These are phyloP conservation scores for Auxenochlorella pyrenoidosa DNA, from an alignment of 139 green algal genomes.

Conservation along the genomic window DNA sequence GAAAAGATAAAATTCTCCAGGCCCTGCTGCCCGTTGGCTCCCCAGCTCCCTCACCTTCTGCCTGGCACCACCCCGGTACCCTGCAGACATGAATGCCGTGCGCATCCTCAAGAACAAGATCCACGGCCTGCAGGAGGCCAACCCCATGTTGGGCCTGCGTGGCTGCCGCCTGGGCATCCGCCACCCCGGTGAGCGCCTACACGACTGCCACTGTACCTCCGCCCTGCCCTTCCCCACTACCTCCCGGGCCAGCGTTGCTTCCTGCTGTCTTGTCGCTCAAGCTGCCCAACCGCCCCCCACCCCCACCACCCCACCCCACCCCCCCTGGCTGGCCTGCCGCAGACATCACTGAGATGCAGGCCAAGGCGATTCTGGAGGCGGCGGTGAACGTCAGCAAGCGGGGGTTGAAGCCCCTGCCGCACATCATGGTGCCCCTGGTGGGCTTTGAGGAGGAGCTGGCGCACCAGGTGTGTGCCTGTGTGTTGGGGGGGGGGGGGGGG, in stretches of 20 bases:
- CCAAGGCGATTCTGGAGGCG: slow-evolving; percentile 87
- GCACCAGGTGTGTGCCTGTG: slow-evolving; percentile 50
- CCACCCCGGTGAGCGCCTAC: slow-evolving; percentile 69
- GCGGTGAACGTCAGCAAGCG: slow-evolving; percentile 64
- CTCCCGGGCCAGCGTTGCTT: no score
- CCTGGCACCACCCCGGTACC: neutral
- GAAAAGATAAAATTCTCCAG: no score
- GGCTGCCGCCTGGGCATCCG: slow-evolving; percentile 91
- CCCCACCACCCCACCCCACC: neutral
- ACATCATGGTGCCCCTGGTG: slow-evolving; percentile 97
- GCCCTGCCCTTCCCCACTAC: no score
- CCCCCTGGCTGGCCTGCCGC: neutral
- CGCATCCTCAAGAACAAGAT: slow-evolving; percentile 64
- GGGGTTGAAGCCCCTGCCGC: slow-evolving; percentile 64
- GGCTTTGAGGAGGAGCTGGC: slow-evolving; percentile 75
- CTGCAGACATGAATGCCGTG: slow-evolving; percentile 37
- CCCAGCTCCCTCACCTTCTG: neutral
- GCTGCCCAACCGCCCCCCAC: no score
- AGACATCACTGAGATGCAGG: slow-evolving; percentile 70
- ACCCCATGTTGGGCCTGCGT: slow-evolving; percentile 92
- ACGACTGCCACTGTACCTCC: no score
- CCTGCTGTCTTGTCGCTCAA: no score
- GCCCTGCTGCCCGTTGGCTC: no score
- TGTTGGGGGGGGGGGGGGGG: neutral
- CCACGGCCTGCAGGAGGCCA: slow-evolving; percentile 80